Evolutionary conservation across 345 rosid species (phyloP), one percentile per base, ranked within the genome.

Genomic region (Psidium friedrichsthalianum): DNA sequence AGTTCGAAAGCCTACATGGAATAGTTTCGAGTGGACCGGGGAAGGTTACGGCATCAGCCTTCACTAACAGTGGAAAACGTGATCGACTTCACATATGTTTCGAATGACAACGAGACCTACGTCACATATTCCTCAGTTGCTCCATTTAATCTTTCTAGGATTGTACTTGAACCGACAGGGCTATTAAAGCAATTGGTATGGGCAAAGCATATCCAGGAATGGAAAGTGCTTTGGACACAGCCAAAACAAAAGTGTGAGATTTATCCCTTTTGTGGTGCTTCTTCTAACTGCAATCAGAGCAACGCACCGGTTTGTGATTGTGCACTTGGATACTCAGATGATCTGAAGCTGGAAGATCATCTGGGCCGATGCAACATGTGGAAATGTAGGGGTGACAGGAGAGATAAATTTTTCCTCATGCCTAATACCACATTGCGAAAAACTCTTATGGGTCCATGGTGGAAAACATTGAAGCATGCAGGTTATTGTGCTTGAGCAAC

Each of bases 231-330:
- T 69, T 90, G 88, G 90, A 0, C 69, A 24, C 57, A 56, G 15
- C 93, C 92, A 59, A 82, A 57, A 20, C 29, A 15, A 14, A 80
- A 47, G n/a, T 88, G 88, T 25, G 81, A 85, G 5, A 87, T 89
- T 44, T 87, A 89, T 21, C 89, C 82, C 56, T 57, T 25, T n/a
- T 91, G 92, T 58, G 92, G 91, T 49, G 82, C 87, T 82, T 88
- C 86, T 78, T 87, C 87, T 32, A 57, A 15, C 49, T 89, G 91
- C 84, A 76, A 51, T 36, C 86, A 52, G 76, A 27, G 53, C 3
- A 61, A 47, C 24, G 76, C 36, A 49, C 80, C 54, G 36, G 29
- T 56, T 47, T 58, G 85, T 61, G 78, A 64, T 15, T 64, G 76
- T 0, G 12, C 78, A 14, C 47, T 69, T 32, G 78, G 78, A 32